phyloP scores from a whole-genome alignment of 768 basidiomycete genomes.

The Trichaptum fuscoviolaceum region DNA sequence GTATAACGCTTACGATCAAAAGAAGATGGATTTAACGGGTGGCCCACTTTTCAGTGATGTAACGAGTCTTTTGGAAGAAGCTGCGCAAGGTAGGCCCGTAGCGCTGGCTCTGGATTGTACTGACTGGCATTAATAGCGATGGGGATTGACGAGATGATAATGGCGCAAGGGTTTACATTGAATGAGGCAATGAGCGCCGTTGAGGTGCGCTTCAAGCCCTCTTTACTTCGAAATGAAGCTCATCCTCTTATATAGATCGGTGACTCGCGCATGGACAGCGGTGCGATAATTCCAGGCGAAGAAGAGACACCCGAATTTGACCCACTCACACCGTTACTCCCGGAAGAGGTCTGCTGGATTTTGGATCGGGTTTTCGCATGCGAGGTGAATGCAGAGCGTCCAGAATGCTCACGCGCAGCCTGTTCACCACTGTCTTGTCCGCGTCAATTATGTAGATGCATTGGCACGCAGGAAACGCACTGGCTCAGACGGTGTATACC shows the following conservation, averaged over 20 bases:
- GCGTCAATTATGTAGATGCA: slow-evolving; percentile 53
- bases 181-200: slow-evolving; percentile 94
- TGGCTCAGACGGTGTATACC: slow-evolving; percentile 85
- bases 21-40: not conserved
- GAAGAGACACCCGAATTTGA: slow-evolving; percentile 51
- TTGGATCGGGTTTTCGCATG: slow-evolving; percentile 71
- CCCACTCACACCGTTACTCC: slow-evolving; percentile 54
- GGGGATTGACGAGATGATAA: slow-evolving; percentile 53
- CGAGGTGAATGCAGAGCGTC: slow-evolving; percentile 50
- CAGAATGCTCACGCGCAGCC: slow-evolving; percentile 7
- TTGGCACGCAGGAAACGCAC: slow-evolving; percentile 80
- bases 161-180: slow-evolving; percentile 66
- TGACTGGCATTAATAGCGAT: slow-evolving; percentile 40
- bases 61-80: slow-evolving; percentile 52
- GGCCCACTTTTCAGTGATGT: slow-evolving; percentile 44
- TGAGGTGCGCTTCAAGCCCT: slow-evolving; percentile 46
- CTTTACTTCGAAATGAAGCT: slow-evolving; percentile 2
- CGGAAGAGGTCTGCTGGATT: slow-evolving; percentile 86
- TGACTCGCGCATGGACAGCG: slow-evolving; percentile 86
- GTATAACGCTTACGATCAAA: not conserved
- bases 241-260: slow-evolving; percentile 56
- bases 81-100: slow-evolving; percentile 46
- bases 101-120: not conserved
- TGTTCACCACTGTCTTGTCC: slow-evolving; percentile 12
- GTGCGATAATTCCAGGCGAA: slow-evolving; percentile 40